Evolutionary conservation across 2,329 filamentous ascomycete species (phyloP).

Genomic region (Orbilia blumenaviensis): DNA sequence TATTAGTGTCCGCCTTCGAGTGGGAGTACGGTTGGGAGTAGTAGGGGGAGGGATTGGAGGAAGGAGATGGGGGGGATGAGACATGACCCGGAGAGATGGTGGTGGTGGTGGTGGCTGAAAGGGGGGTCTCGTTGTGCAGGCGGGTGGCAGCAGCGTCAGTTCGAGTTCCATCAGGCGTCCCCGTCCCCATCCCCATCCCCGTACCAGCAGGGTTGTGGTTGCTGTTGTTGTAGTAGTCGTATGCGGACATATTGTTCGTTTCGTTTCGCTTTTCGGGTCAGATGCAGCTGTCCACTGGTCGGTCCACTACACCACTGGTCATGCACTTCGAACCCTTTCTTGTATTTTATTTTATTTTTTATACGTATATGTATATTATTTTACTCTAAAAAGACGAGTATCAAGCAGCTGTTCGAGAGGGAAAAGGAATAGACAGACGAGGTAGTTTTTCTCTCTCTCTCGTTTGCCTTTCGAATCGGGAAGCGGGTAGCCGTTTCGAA

Average conservation of each 20-base stretch:
- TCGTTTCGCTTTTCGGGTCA: constrained; percentile 37
- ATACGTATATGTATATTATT: constrained; percentile 11
- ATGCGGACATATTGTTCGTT: constrained; percentile 56
- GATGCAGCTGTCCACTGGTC: too few relatives aligned
- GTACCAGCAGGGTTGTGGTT: too few relatives aligned
- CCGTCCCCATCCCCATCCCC: too few relatives aligned
- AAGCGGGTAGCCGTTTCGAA: too few relatives aligned
- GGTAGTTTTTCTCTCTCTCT: too few relatives aligned
- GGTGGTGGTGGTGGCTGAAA: constrained; percentile 36
- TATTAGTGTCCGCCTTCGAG: constrained; percentile 13
- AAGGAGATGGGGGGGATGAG: constrained; percentile 17
- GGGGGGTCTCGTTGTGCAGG: constrained; percentile 39
- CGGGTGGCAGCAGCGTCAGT: constrained; percentile 58
- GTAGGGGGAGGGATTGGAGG: constrained; percentile 20
- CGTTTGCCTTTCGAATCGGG: too few relatives aligned
- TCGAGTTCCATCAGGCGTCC: too few relatives aligned
- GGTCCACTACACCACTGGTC: too few relatives aligned
- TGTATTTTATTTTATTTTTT: too few relatives aligned
- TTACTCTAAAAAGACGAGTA: neutral
- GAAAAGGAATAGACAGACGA: constrained; percentile 27
- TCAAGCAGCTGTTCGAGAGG: neutral
- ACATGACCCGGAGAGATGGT: too few relatives aligned
- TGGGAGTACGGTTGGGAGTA: too few relatives aligned
- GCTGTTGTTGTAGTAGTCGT: constrained; percentile 62
- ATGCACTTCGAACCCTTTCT: too few relatives aligned